Base-by-base conservation (phyloP, 495 filamentous ascomycete species). In the Chlorociboria aeruginascens region DNA sequence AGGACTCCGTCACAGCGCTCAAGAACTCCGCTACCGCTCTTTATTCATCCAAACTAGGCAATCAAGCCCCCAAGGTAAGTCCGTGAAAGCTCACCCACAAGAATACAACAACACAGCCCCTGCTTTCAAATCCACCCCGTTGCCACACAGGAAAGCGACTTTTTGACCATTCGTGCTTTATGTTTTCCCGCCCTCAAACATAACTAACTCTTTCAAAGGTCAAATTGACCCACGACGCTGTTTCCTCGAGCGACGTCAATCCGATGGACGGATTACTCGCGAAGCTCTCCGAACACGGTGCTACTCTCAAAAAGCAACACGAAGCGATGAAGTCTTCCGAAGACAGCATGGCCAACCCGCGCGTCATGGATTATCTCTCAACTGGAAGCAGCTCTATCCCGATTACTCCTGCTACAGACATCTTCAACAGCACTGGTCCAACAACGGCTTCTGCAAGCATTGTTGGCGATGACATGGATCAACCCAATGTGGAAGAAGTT, bases 261-360 rank as follows among this genome's bases (percentile, higher is more conserved):
- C 62, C 62, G 8, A 69, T 83, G 66, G 78, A 85, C 48, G 68
- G 77, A 40, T 66, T 85, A 25, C 68, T 85, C 50, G 72, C 81
- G 7, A 79, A 77, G 56, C 72, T 89, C 40, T 72, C 76, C 25
- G 76, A 87, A 62, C 82, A 88, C 54, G 73, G 83, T 40, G 61
- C 62, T 7, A 52, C 70, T n/a, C 63, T 78, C 39, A 65, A 68
- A 45, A 73, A 75, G 48, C 78, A 81, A 56, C 70, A 70, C 25
- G 64, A 76, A 37, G 57, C 64, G 39, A 51, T 74, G 13, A 65
- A 71, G 48, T 54, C 59, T 10, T 59, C 64, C 33, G 69, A 73
- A 10, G 70, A 75, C 6, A 63, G 67, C 32, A 52, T 46, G 40
- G 49, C 57, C 54, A 63, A 59, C 46, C 32, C 47, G 49, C 44